A percentile compares a stretch with the other conserved stretches of the same genome.
Evolutionary conservation across 805 yeast species (phyloP).

Genomic region (Starmerella apicola): DNA sequence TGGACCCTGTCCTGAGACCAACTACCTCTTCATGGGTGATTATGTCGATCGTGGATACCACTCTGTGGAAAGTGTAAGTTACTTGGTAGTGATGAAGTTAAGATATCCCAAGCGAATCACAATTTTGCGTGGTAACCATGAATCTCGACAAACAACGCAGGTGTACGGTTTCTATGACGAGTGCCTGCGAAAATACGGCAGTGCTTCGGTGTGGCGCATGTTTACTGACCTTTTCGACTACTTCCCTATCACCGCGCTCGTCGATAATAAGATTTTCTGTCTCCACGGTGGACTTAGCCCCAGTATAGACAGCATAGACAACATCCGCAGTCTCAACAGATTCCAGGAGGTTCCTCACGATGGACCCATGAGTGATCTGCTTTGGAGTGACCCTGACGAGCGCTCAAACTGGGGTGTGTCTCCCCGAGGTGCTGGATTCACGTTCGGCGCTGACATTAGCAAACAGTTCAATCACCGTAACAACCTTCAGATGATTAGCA

Average conservation of each 20-base stretch:
- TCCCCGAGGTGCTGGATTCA: constrained; percentile 98
- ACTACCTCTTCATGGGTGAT: constrained; percentile 78
- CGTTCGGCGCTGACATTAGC: constrained; percentile 92
- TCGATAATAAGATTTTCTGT: constrained; percentile 85
- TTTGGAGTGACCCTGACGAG: constrained; percentile 97
- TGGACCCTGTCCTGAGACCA: constrained; percentile 89
- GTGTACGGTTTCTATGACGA: constrained; percentile 95
- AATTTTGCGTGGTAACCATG: constrained; percentile 89
- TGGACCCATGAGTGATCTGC: constrained; percentile 93
- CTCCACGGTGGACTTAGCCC: constrained; percentile 96
- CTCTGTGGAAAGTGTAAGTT: constrained; percentile 86
- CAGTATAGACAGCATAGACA: constrained; percentile 90
- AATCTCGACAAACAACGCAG: constrained; percentile 90
- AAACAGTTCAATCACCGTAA: constrained; percentile 94
- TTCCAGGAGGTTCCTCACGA: constrained; percentile 97
- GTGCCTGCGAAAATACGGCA: constrained; percentile 86
- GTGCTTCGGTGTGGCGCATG: constrained; percentile 87
- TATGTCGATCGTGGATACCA: constrained; percentile 85
- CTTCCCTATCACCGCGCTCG: constrained; percentile 91
- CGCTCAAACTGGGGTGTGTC: constrained; percentile 97
- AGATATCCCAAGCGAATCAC: constrained; percentile 89
- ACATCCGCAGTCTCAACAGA: constrained; percentile 83
- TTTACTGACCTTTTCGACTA: constrained; percentile 89
- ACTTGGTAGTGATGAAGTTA: constrained; percentile 86
- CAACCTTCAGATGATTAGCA: constrained; percentile 72